phyloP scores from a whole-genome alignment of 2,329 filamentous ascomycete genomes.

The Cercospora brassicicola region DNA sequence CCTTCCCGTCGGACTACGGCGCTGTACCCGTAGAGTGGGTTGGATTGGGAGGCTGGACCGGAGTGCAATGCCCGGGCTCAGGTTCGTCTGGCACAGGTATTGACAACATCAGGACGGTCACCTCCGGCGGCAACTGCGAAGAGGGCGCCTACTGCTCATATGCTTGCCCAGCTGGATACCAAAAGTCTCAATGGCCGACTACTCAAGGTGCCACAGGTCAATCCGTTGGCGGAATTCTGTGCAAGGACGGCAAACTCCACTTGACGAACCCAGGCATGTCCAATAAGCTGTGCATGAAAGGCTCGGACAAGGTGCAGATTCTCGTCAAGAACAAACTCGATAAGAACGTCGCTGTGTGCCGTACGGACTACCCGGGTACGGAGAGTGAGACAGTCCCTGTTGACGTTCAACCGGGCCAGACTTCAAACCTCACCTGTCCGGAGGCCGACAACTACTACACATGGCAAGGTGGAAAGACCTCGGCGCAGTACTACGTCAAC shows the following conservation, averaged over 20 bases:
- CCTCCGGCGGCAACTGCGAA: constrained; percentile 63
- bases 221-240: constrained; percentile 85
- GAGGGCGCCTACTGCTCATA: constrained; percentile 81
- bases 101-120: constrained; percentile 63
- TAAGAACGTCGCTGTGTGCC: constrained; percentile 72
- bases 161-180: constrained; percentile 84
- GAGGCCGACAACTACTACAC: constrained; percentile 70
- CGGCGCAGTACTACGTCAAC: constrained; percentile 97
- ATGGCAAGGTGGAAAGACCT: constrained; percentile 73
- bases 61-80: constrained; percentile 60
- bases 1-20: constrained; percentile 80
- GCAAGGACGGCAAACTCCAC: constrained; percentile 73
- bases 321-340: constrained; percentile 72
- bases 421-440: constrained; percentile 71
- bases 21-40: constrained; percentile 70
- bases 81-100: constrained; percentile 40
- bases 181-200: constrained; percentile 86
- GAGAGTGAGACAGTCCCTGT: constrained; percentile 85
- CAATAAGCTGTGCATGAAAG: constrained; percentile 71
- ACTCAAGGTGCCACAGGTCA: constrained; percentile 76
- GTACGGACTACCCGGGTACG: constrained; percentile 92
- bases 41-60: constrained; percentile 71
- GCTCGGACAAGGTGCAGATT: constrained; percentile 64
- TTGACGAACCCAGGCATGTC: constrained; percentile 67
- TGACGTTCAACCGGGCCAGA: constrained; percentile 58